A percentile compares a stretch with the other conserved stretches of the same genome.
phyloP scores from a whole-genome alignment of 495 filamentous ascomycete species.

The Geopyxis carbonaria region DNA sequence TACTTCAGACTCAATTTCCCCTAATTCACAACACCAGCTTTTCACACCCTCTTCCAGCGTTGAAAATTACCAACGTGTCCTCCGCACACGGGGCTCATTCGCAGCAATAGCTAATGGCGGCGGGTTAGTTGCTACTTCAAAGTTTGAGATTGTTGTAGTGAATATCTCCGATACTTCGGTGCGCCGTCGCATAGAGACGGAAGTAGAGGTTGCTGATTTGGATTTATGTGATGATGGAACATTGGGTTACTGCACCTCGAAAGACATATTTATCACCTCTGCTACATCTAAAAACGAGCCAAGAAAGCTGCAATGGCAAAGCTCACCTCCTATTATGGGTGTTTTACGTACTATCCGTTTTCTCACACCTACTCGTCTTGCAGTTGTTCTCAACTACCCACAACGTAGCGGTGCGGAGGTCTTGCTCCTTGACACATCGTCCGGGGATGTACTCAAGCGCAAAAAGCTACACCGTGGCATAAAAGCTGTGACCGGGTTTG shows the following conservation, averaged over 20 bases:
- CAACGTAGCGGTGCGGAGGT: constrained; percentile 50
- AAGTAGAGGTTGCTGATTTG: constrained; percentile 61
- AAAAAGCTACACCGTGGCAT: constrained; percentile 40
- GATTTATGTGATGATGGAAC: constrained; percentile 34
- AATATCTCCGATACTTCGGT: constrained; percentile 47
- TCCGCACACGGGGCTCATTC: constrained; percentile 45
- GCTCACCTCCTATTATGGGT: constrained; percentile 24
- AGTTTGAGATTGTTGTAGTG: constrained; percentile 62
- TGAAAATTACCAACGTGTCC: constrained; percentile 27
- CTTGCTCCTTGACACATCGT: constrained; percentile 36
- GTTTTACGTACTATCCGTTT: constrained; percentile 57
- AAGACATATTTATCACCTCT: constrained; percentile 40
- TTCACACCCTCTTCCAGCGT: constrained; percentile 11
- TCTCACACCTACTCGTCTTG: constrained; percentile 36
- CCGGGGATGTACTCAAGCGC: constrained; percentile 32
- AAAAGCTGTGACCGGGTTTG: constrained; percentile 30
- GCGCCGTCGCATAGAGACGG: constrained; percentile 47
- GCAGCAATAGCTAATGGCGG: constrained; percentile 24
- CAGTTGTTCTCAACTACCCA: constrained; percentile 37
- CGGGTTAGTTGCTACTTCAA: constrained; percentile 25
- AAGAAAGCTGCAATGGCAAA: constrained; percentile 12
- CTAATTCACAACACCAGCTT: constrained; percentile 11
- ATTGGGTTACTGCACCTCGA: constrained; percentile 61
- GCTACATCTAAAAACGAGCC: neutral
- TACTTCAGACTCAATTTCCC: constrained; percentile 8